Conservation (phyloP, 805 yeast genomes). For the Candida corydali region DNA sequence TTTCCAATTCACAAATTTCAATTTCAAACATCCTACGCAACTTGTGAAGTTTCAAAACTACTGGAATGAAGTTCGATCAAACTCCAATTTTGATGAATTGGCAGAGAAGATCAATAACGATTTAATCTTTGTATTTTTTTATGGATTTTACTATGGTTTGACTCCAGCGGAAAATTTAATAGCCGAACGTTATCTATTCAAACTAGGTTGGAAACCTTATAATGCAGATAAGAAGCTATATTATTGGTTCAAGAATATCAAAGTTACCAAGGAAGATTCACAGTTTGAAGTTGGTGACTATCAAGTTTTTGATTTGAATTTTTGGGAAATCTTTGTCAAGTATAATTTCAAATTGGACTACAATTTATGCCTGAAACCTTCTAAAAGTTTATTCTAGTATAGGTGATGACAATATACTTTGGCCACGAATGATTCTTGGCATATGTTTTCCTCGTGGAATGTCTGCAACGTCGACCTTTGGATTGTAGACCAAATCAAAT, state of each 20-base stretch:
- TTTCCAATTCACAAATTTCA: conserved; percentile 11
- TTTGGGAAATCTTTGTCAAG: conserved; percentile 40
- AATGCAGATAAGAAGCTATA: conserved; percentile 14
- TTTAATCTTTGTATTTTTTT: conserved; percentile 35
- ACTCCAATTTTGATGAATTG: conserved; percentile 29
- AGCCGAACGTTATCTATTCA: conserved; percentile 36
- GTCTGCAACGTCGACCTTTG: conserved; percentile 3
- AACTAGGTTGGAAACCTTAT: conserved; percentile 42
- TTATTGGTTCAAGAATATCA: conserved; percentile 27
- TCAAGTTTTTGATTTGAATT: conserved; percentile 36
- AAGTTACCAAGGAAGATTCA: conserved; percentile 10
- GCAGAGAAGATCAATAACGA: conserved; percentile 30
- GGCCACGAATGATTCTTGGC: not conserved
- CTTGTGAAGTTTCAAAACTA: conserved; percentile 31
- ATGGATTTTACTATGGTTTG: conserved; percentile 39
- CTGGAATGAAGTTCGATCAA: conserved; percentile 39
- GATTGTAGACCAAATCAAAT: conserved; percentile 7
- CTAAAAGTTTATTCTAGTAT: conserved; percentile 10
- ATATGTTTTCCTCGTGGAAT: not conserved
- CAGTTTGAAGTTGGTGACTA: conserved; percentile 33
- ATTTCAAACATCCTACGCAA: conserved; percentile 30
- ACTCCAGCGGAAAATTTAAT: conserved; percentile 41
- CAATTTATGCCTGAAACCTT: conserved; percentile 28
- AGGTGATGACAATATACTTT: conserved; percentile 1
- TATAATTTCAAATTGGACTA: conserved; percentile 35